These are phyloP conservation scores for Westerdykella sp. DNA, from an alignment of 2,329 filamentous ascomycete genomes.

Conservation along the genomic window DNA sequence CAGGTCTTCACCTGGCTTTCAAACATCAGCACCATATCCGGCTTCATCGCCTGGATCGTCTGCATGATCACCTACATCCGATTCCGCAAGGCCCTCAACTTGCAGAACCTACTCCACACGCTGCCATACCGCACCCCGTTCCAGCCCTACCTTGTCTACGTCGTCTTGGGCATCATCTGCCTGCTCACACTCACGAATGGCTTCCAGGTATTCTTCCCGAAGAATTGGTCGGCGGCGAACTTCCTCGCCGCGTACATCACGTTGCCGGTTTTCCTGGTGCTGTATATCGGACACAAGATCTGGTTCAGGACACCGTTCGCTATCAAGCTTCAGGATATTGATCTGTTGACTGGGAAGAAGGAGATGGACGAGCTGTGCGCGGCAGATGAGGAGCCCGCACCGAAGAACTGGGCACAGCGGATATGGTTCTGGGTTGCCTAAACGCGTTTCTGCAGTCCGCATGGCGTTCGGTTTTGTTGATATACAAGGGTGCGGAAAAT, in stretches of 20 bases:
- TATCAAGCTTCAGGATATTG: conserved; percentile 24
- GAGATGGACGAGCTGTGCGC: conserved; percentile 35
- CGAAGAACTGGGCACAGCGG: conserved; percentile 30
- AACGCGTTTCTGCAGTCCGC: too few species aligned
- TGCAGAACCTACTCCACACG: conserved; percentile 51
- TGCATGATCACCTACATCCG: conserved; percentile 55
- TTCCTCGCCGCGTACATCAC: conserved; percentile 50
- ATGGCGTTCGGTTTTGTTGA: too few species aligned
- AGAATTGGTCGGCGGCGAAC: conserved; percentile 41
- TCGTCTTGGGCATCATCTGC: conserved; percentile 48
- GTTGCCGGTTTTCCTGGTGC: conserved; percentile 29
- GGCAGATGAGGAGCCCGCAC: conserved; percentile 27
- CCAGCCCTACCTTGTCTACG: conserved; percentile 52
- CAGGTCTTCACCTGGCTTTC: conserved; percentile 62
- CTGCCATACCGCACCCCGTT: conserved; percentile 47
- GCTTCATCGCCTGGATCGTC: conserved; percentile 51
- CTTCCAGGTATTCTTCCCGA: conserved; percentile 50
- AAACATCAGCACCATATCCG: conserved; percentile 58
- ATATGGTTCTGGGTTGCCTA: conserved; percentile 36
- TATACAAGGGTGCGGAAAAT: too few species aligned
- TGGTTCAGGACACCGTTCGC: conserved; percentile 23
- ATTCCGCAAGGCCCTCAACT: conserved; percentile 45
- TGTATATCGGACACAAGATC: conserved; percentile 33
- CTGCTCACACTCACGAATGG: conserved; percentile 32
- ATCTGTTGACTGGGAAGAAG: conserved; percentile 29